Conservation (phyloP, 345 rosid species). For the Hevea brasiliensis region DNA sequence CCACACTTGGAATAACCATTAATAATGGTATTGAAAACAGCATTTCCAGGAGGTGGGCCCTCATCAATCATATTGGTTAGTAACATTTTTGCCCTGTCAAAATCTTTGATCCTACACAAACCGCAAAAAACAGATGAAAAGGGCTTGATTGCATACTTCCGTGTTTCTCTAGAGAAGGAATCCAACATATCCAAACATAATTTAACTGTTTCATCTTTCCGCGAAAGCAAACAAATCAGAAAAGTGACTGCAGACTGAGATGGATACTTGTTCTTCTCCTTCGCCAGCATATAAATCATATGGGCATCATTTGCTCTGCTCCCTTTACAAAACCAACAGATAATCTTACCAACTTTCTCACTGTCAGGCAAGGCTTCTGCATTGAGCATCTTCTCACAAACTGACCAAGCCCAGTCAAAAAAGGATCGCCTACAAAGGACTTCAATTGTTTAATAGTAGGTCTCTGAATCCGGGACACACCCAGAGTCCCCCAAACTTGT, state of each 20-base stretch:
- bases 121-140: slow-evolving; percentile 70
- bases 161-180: slow-evolving; percentile 46
- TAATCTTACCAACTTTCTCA: slow-evolving; percentile 56
- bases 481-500: slow-evolving; percentile 56
- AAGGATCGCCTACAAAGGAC: slow-evolving; percentile 55
- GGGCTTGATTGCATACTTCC: slow-evolving; percentile 60
- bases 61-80: slow-evolving; percentile 64
- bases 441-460: slow-evolving; percentile 61
- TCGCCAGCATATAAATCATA: slow-evolving; percentile 48
- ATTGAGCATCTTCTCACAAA: slow-evolving; percentile 71
- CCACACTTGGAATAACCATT: slow-evolving; percentile 57
- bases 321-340: slow-evolving; percentile 73
- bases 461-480: slow-evolving; percentile 47
- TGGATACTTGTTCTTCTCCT: slow-evolving; percentile 42
- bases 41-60: slow-evolving; percentile 85
- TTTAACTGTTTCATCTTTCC: slow-evolving; percentile 57
- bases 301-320: slow-evolving; percentile 54
- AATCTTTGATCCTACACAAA: slow-evolving; percentile 62
- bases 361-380: slow-evolving; percentile 48
- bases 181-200: slow-evolving; percentile 58
- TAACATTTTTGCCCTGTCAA: slow-evolving; percentile 54
- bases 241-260: slow-evolving; percentile 46
- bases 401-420: slow-evolving; percentile 54
- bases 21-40: slow-evolving; percentile 59
- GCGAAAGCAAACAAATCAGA: slow-evolving; percentile 51